phyloP scores from a whole-genome alignment of 129 eudicot genomes.

The carrot (Daucus carota) region DH1_v3.0 NC_030383.2:59595001-59595500 shows the following conservation, averaged over 20 bases:
- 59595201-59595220: background rate
- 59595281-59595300: slow-evolving; percentile 16
- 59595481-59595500: slow-evolving; percentile 10
- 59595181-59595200: slow-evolving; percentile 5
- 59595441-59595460: slow-evolving; percentile 17
- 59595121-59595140: background rate
- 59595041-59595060: slow-evolving; percentile 12
- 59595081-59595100: background rate
- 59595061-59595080: background rate
- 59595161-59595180: background rate
- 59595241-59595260: background rate
- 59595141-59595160: background rate
- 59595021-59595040: background rate
- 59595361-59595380: background rate
- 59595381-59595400: slow-evolving; percentile 14
- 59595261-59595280: background rate
- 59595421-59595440: background rate
- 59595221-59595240: slow-evolving; percentile 3
- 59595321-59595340: slow-evolving; percentile 15
- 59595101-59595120: background rate
- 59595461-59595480: slow-evolving; percentile 10
- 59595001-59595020: slow-evolving; percentile 6
- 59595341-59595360: background rate
- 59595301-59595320: slow-evolving; percentile 14
- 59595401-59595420: slow-evolving; percentile 15